Evolutionary conservation across 2,329 filamentous ascomycete species (phyloP).

Genomic region (Lachnellula occidentalis): DNA sequence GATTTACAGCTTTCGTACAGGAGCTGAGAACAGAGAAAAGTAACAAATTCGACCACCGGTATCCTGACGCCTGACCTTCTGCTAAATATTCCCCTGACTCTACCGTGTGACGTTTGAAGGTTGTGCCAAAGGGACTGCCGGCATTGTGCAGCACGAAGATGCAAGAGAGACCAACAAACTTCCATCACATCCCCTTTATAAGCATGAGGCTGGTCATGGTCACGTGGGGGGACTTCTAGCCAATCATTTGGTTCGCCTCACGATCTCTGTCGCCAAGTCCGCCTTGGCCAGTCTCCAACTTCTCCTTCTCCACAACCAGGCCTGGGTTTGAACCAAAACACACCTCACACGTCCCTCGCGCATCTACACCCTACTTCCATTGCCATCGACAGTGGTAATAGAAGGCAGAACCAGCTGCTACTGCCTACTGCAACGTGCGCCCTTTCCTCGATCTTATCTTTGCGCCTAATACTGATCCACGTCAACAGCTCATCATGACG

Average conservation of each 20-base stretch:
- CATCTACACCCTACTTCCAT: not conserved
- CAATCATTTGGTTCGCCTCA: not conserved
- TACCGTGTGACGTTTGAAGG: no score
- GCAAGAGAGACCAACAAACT: not conserved
- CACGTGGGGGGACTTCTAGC: not conserved
- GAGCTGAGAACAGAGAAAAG: no score
- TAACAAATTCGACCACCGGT: no score
- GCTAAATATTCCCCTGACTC: no score
- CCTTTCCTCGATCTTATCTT: not conserved
- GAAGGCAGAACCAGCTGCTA: not conserved
- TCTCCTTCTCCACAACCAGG: not conserved
- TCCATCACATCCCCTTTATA: not conserved
- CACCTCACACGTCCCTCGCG: not conserved
- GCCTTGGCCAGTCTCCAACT: not conserved
- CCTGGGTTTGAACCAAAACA: not conserved
- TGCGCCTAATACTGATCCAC: not conserved
- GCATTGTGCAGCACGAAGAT: no score
- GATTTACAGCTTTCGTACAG: no score
- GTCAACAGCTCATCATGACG: slow-evolving; percentile 46
- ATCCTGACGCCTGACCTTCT: no score
- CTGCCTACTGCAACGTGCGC: slow-evolving; percentile 3
- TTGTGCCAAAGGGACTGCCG: no score
- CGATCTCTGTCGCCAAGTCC: not conserved
- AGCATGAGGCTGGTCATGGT: no score
- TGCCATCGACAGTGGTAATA: not conserved